Evolutionary conservation across 495 filamentous ascomycete species (phyloP), one percentile per base, ranked within the genome.

Genomic region (Penicillium robsamsonii): DNA sequence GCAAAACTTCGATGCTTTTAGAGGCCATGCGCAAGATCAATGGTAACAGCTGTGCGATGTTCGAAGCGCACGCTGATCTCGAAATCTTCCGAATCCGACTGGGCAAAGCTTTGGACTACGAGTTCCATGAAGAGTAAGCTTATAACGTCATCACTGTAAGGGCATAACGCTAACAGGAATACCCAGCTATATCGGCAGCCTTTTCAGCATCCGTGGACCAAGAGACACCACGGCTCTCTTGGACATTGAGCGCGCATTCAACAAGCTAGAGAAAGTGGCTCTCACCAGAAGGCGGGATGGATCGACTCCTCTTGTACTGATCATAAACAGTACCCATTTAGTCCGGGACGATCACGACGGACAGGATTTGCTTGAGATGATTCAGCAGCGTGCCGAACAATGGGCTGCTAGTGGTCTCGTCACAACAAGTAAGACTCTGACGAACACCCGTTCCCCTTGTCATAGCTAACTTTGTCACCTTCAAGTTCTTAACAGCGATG

Each of bases 191-290:
- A 96, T 98, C 48, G 94, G 94, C 25, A 87, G 87, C 25, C 86
- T 97, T 29, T 98, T 98, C 76, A 92, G 88, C 55, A 96, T 97
- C 60, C 84, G 90, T 30, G 94, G 94, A 0, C 94, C 95, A 0
- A 83, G 94, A 18, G 94, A 98, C 61, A 90, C 90, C 2, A 92
- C 89, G 0, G 90, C 94, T 5, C 70, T 98, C 17, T 76, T 98
- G 13, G 94, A 98, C 61, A 96, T 98, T 48, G 94, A 98, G 64
- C 83, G 94, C 15, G 94, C 94, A 2, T 86, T 98, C 71, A 98
- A 98, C 79, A 97, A 97, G 70, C 74, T 98, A 5, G 93, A 98
- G 68, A 98, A 98, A 72, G 89, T 97, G 9, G 94, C 94, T 0
- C 66, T 97, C 18, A 75, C 68, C 53, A 81, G 90, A 38, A 80